Evolutionary conservation across 176 grass and related monocot species (phyloP).

Genomic region (Rhynchospora pubera): DNA sequence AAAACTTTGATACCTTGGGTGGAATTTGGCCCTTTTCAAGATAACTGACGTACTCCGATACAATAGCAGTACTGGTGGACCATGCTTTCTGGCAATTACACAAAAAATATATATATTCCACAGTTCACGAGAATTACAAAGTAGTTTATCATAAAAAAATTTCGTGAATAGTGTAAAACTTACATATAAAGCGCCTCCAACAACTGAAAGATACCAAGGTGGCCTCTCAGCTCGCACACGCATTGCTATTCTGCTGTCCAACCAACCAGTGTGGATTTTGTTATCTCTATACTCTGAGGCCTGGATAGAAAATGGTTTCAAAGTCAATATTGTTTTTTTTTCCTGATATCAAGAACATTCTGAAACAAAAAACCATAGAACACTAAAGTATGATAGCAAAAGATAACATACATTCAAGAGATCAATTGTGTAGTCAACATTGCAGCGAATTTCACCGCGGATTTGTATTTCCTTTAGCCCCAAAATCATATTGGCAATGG

Average conservation of each 20-base stretch:
- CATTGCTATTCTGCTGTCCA: slow-evolving; percentile 99
- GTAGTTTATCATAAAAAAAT: slow-evolving; percentile 10
- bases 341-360: slow-evolving; percentile 8
- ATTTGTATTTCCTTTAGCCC: slow-evolving; percentile 99
- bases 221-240: slow-evolving; percentile 98
- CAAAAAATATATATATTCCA: slow-evolving; percentile 14
- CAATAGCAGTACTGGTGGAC: slow-evolving; percentile 71
- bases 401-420: slow-evolving; percentile 89
- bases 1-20: slow-evolving; percentile 57
- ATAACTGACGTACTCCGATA: slow-evolving; percentile 90
- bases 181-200: slow-evolving; percentile 96
- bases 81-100: slow-evolving; percentile 75
- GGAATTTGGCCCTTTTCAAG: slow-evolving; percentile 99
- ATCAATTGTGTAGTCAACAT: slow-evolving; percentile 99
- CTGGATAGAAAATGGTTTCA: slow-evolving; percentile 35
- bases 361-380: background rate
- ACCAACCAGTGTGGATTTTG: slow-evolving; percentile 95
- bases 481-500: slow-evolving; percentile 98
- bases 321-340: slow-evolving; percentile 8
- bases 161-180: background rate
- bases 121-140: slow-evolving; percentile 19
- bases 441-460: slow-evolving; percentile 88
- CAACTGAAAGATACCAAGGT: slow-evolving; percentile 98
- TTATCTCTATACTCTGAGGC: slow-evolving; percentile 79
- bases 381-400: slow-evolving; percentile 5